A percentile compares a stretch with the other conserved stretches of the same genome.
phyloP scores from a whole-genome alignment of 345 rosid species.

The Microthlaspi erraticum region DNA sequence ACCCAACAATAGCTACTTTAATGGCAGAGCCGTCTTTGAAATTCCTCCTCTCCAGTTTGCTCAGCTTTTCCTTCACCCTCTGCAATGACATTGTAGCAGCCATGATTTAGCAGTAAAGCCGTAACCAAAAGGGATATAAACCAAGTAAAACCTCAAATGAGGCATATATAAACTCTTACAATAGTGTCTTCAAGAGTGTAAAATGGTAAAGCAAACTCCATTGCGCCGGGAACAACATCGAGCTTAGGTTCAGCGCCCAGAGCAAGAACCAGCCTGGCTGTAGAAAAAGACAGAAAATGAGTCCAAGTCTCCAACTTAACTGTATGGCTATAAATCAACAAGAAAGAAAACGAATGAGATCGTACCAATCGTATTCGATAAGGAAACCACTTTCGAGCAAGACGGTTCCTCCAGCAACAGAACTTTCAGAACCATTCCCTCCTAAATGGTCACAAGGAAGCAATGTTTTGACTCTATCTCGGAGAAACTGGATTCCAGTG shows the following conservation, averaged over 20 bases:
- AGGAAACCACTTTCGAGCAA: slow-evolving; percentile 80
- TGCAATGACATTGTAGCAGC: slow-evolving; percentile 48
- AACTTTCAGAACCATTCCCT: slow-evolving; percentile 50
- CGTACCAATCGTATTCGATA: slow-evolving; percentile 94
- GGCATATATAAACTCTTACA: slow-evolving; percentile 53
- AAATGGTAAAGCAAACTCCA: slow-evolving; percentile 85
- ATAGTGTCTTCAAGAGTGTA: slow-evolving; percentile 83
- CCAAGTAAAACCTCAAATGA: not conserved
- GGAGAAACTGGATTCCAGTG: slow-evolving; percentile 73
- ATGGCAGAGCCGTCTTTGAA: slow-evolving; percentile 64
- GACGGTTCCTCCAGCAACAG: slow-evolving; percentile 75
- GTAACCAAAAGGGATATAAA: not conserved
- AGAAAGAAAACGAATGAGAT: slow-evolving; percentile 3
- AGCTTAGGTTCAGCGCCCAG: slow-evolving; percentile 93
- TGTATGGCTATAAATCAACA: not conserved
- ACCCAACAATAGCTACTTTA: slow-evolving; percentile 81
- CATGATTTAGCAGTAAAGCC: slow-evolving; percentile 3
- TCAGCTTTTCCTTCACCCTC: slow-evolving; percentile 71
- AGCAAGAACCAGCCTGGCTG: slow-evolving; percentile 99
- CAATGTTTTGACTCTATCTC: slow-evolving; percentile 78
- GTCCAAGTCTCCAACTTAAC: slow-evolving; percentile 26
- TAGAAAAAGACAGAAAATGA: slow-evolving; percentile 49
- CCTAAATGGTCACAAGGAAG: slow-evolving; percentile 70
- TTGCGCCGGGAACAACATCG: slow-evolving; percentile 87
- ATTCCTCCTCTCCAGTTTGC: slow-evolving; percentile 67